phyloP scores from a whole-genome alignment of 179 eudicot genomes.

The Gypsophila paniculata region DNA sequence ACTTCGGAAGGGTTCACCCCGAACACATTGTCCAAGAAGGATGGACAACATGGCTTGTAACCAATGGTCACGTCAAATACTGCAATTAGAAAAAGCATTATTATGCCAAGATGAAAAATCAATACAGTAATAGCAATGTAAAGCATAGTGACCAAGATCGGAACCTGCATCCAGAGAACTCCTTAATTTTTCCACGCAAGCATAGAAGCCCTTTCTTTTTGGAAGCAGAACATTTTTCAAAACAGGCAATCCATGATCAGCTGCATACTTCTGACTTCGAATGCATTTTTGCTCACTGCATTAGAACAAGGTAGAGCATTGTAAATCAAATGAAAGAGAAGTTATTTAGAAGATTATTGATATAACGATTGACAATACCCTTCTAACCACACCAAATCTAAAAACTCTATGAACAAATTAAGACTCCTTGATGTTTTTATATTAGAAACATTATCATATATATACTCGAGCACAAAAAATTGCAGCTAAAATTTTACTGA shows the following conservation, averaged over 20 bases:
- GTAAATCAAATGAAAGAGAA: background rate
- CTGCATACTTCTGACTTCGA: conserved; percentile 65
- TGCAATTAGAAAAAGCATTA: conserved; percentile 32
- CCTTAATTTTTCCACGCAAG: conserved; percentile 63
- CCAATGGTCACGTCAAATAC: conserved; percentile 83
- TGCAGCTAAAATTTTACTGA: background rate
- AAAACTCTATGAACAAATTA: background rate
- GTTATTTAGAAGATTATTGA: background rate
- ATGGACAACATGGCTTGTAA: conserved; percentile 73
- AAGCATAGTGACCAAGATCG: background rate
- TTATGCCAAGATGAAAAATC: background rate
- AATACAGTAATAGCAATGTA: background rate
- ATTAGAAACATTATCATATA: background rate
- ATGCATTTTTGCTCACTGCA: conserved; percentile 64
- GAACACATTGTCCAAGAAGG: conserved; percentile 74
- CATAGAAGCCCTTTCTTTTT: conserved; percentile 64
- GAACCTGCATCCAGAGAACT: conserved; percentile 77
- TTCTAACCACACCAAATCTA: background rate
- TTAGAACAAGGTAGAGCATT: conserved; percentile 8
- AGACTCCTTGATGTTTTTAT: background rate
- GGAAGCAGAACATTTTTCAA: conserved; percentile 79
- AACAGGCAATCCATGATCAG: conserved; percentile 61
- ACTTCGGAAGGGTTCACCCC: conserved; percentile 87
- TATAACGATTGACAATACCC: background rate
- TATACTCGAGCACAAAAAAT: background rate